These are phyloP conservation scores for Calonectria pseudoreteaudii DNA, from an alignment of 2,329 filamentous ascomycete genomes.

Conservation along the genomic window DNA sequence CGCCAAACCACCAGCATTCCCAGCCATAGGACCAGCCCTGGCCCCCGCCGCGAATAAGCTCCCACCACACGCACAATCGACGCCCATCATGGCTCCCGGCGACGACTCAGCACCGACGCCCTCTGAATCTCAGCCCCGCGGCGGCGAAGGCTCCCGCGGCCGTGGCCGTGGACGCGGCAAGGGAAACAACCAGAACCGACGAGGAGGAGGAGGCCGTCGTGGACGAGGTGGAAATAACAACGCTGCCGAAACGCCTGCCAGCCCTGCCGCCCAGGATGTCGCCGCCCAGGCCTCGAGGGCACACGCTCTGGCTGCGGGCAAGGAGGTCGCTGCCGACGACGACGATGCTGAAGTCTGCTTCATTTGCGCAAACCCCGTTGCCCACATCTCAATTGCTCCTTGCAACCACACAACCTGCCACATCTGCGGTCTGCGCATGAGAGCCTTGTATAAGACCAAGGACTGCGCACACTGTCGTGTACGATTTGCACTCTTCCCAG, in stretches of 20 bases:
- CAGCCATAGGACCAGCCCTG: not conserved
- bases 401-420: conserved; percentile 98
- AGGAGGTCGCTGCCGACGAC: conserved; percentile 48
- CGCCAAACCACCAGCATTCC: not conserved
- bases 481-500: conserved; percentile 47
- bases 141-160: conserved; percentile 45
- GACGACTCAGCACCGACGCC: conserved; percentile 28
- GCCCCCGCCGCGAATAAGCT: not conserved
- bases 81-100: conserved; percentile 34
- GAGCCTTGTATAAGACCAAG: conserved; percentile 95
- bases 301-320: conserved; percentile 45
- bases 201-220: conserved; percentile 49
- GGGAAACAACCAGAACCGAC: conserved; percentile 52
- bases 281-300: conserved; percentile 51
- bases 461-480: conserved; percentile 96
- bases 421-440: conserved; percentile 90
- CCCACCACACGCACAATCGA: not conserved
- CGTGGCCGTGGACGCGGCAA: conserved; percentile 58
- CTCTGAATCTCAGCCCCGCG: conserved; percentile 33
- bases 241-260: conserved; percentile 33
- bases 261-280: conserved; percentile 47
- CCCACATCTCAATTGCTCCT: conserved; percentile 88
- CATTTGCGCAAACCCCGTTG: conserved; percentile 92
- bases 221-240: conserved; percentile 44
- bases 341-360: conserved; percentile 88